Conservation (phyloP, 2,329 filamentous ascomycete genomes). For the Ophiostoma piceae region DNA sequence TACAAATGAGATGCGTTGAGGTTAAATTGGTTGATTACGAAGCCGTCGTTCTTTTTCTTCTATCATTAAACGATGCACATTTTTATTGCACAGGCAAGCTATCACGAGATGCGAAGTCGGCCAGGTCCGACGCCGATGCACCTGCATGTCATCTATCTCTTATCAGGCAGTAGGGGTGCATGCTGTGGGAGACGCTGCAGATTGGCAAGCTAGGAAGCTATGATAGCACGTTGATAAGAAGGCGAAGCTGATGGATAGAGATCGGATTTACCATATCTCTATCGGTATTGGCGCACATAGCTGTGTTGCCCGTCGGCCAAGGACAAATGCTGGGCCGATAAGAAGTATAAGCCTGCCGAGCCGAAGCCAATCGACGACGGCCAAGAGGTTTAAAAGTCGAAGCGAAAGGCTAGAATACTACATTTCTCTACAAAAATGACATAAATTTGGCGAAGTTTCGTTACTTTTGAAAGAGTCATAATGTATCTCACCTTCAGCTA, state of each 20-base stretch:
- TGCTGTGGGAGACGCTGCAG: background rate
- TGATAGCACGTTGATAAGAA: background rate
- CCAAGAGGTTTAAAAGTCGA: background rate
- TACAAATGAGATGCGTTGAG: background rate
- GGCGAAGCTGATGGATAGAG: background rate
- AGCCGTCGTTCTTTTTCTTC: background rate
- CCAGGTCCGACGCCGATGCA: conserved; percentile 7
- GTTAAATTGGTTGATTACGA: background rate
- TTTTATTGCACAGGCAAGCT: background rate
- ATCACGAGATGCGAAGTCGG: background rate
- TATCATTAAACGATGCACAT: background rate
- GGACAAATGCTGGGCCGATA: background rate
- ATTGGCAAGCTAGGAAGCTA: background rate
- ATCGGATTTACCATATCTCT: background rate
- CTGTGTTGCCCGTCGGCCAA: background rate
- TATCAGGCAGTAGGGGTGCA: background rate
- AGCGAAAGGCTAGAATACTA: background rate
- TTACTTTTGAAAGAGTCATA: background rate
- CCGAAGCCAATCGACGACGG: background rate
- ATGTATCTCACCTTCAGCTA: background rate
- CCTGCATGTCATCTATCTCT: background rate
- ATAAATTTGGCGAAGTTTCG: background rate
- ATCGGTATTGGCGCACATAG: background rate
- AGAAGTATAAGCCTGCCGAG: background rate
- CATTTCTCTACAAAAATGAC: background rate